Base-by-base conservation (phyloP, 2,329 filamentous ascomycete genomes). In the Curvularia eragrostidis region DNA sequence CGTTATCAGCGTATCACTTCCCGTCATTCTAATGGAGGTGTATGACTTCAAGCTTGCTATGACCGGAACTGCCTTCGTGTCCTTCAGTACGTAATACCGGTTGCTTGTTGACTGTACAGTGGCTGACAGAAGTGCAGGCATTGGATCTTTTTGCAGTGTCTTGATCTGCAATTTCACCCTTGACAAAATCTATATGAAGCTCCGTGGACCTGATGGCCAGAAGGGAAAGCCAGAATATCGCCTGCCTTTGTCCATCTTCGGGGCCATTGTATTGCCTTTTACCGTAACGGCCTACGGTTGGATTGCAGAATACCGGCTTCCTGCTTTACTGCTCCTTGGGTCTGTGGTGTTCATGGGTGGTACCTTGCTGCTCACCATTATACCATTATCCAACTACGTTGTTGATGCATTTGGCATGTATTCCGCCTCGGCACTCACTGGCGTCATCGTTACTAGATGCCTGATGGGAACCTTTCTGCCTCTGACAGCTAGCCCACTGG, bases 391-490 rank as follows among this genome's bases (percentile, higher is more conserved):
- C 54, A 79, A 84, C 0, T 87, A 86, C 60, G 78, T 86, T 0
- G 84, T 87, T 2, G 85, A 87, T 58, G 83, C 84, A 0, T 85
- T 82, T 56, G 83, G 84, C 0, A 57, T 83, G 5, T 86, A 84
- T 64, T 81, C 84, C 1, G 85, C 85, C 0, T 85, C 83, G 10
- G 84, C 84, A 1, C 79, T 86, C 76, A 86, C 84, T 0, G 83
- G 82, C 0, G 67, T 86, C 5, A 84, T 87, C 55, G 82, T 87
- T 1, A 79, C 79, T 1, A 76, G 84, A 36, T 86, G 84, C 57
- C 71, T 88, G 0, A 80, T 82, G 72, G 82, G 84, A 3, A 86
- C 85, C 0, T 83, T 88, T 41, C 62, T 88, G 28, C 86, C 86
- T 0, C 74, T 88, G 43, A 72, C 78, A 0, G 79, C 81, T 1